These are phyloP conservation scores for Botrytis tulipae DNA, from an alignment of 2,329 filamentous ascomycete species.

Conservation along the genomic window DNA sequence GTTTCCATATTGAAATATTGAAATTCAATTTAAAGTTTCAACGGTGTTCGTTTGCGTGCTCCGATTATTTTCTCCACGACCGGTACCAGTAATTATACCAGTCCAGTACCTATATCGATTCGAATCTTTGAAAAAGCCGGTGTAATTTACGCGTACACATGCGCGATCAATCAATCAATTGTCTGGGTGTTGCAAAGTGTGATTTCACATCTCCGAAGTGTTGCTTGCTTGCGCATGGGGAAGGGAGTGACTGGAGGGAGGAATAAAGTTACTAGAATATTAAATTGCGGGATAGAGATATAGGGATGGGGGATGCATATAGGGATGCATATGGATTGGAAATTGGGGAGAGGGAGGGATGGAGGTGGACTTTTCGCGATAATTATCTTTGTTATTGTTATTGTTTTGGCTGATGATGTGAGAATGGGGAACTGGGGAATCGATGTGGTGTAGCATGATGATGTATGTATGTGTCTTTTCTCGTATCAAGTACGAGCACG, in stretches of 20 bases:
- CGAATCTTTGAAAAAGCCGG: too few relatives aligned
- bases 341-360: not conserved
- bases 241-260: not conserved
- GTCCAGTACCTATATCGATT: not conserved
- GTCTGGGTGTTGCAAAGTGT: not conserved
- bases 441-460: not conserved
- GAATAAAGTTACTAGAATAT: not conserved
- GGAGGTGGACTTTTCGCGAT: too few relatives aligned
- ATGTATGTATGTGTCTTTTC: not conserved
- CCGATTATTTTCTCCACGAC: not conserved
- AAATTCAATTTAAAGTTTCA: slow-evolving; percentile 1
- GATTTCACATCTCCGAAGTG: too few relatives aligned
- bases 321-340: not conserved
- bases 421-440: too few relatives aligned
- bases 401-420: not conserved
- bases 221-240: too few relatives aligned
- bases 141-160: too few relatives aligned
- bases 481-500: not conserved
- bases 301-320: not conserved
- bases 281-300: not conserved
- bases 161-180: not conserved
- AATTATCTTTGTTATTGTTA: too few relatives aligned
- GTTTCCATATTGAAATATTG: not conserved
- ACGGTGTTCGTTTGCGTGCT: not conserved
- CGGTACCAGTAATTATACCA: too few relatives aligned